Evolutionary conservation across 345 rosid genomes (phyloP).

Genomic region (Lepidium didymum): DNA sequence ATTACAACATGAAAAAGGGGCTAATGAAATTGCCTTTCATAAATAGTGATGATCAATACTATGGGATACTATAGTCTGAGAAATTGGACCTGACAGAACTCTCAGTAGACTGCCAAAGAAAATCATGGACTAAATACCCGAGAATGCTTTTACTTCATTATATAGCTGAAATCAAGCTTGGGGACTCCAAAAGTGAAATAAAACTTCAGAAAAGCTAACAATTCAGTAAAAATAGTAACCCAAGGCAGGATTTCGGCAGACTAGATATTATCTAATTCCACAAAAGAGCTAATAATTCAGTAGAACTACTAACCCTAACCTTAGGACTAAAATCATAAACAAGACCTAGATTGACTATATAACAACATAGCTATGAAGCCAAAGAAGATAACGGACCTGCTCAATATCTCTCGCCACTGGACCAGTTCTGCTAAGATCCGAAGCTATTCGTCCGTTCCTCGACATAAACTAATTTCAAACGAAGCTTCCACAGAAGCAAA

Average conservation of each 20-base stretch:
- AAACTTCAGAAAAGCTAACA: not conserved
- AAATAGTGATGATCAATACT: not conserved
- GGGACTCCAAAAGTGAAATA: not conserved
- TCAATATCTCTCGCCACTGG: conserved; percentile 78
- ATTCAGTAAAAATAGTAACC: too few relatives aligned
- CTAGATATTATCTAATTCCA: not conserved
- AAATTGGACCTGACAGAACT: not conserved
- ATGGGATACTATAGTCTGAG: not conserved
- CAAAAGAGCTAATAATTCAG: not conserved
- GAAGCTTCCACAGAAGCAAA: conserved; percentile 33
- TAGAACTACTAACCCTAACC: not conserved
- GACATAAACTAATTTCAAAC: conserved; percentile 28
- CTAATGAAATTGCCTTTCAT: not conserved
- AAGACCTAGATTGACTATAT: conserved; percentile 9
- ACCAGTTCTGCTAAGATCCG: conserved; percentile 82
- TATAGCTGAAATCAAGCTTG: not conserved
- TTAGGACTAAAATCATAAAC: not conserved
- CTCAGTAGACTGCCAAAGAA: not conserved
- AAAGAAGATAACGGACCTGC: conserved; percentile 47
- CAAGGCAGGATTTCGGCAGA: not conserved
- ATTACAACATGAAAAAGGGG: not conserved
- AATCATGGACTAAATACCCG: not conserved
- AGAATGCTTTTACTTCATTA: not conserved
- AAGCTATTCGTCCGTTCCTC: conserved; percentile 67
- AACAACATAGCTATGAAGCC: conserved; percentile 15